Evolutionary conservation across 2,329 filamentous ascomycete species (phyloP).

Genomic region (Pseudocercospora fijiensis): DNA sequence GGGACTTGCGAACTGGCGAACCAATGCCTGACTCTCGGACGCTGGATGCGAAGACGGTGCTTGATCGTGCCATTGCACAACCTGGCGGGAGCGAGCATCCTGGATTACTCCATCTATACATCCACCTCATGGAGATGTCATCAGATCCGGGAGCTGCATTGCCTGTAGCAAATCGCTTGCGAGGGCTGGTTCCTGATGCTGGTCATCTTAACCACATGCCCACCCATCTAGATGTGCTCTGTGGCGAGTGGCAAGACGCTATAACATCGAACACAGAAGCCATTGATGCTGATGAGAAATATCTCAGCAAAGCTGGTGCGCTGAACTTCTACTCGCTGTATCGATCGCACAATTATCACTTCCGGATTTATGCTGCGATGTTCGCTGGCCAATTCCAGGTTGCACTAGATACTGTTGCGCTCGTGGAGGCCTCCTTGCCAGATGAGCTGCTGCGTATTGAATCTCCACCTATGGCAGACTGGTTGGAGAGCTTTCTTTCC

Average conservation of each 20-base stretch:
- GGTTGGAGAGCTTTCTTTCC: conserved; percentile 69
- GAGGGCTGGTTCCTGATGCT: conserved; percentile 65
- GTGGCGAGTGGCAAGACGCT: conserved; percentile 67
- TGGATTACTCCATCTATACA: conserved; percentile 71
- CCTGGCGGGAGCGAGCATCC: conserved; percentile 59
- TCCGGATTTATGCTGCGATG: conserved; percentile 75
- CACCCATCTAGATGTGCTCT: conserved; percentile 70
- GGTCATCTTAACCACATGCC: conserved; percentile 77
- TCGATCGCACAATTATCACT: conserved; percentile 72
- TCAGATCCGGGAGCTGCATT: conserved; percentile 62
- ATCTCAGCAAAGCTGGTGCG: conserved; percentile 57
- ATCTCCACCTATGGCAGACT: conserved; percentile 74
- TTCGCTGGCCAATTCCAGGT: conserved; percentile 65
- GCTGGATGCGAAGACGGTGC: conserved; percentile 56
- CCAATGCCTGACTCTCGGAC: conserved; percentile 58
- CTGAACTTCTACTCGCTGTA: conserved; percentile 77
- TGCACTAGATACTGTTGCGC: conserved; percentile 60
- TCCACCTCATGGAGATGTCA: conserved; percentile 78
- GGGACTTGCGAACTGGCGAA: conserved; percentile 60
- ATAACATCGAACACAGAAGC: conserved; percentile 67
- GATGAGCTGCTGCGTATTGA: conserved; percentile 63
- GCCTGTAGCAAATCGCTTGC: conserved; percentile 60
- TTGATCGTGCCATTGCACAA: conserved; percentile 59
- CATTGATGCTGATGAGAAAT: conserved; percentile 67
- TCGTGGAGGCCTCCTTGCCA: conserved; percentile 63